Evolutionary conservation across 2,329 filamentous ascomycete species (phyloP).

Genomic region (Monascus ruber): DNA sequence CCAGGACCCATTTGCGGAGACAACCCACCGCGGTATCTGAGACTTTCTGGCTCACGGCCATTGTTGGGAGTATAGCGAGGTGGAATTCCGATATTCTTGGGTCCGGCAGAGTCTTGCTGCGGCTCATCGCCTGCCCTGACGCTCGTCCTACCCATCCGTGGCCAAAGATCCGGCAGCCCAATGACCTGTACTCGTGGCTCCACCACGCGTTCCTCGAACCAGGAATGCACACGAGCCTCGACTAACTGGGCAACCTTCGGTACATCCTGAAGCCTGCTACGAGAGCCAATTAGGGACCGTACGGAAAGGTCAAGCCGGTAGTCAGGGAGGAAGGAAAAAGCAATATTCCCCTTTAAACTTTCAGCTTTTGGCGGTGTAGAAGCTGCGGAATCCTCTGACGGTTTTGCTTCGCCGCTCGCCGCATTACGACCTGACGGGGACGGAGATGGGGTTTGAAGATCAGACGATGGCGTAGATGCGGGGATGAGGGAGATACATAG

Average conservation of each 20-base stretch:
- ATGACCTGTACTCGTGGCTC: conserved; percentile 56
- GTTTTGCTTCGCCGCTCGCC: conserved; percentile 3
- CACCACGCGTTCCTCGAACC: conserved; percentile 57
- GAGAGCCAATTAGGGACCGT: conserved; percentile 51
- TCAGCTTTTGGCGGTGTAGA: conserved; percentile 36
- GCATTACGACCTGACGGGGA: conserved; percentile 17
- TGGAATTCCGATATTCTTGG: conserved; percentile 14
- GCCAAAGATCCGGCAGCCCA: conserved; percentile 51
- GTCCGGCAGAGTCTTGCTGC: conserved; percentile 19
- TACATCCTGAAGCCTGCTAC: conserved; percentile 52
- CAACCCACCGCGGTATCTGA: conserved; percentile 21
- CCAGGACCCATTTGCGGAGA: conserved; percentile 19
- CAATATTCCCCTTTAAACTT: conserved; percentile 70
- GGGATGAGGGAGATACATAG: conserved; percentile 89
- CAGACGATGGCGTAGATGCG: conserved; percentile 30
- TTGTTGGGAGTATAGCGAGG: conserved; percentile 12
- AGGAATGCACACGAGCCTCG: conserved; percentile 52
- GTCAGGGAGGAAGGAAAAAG: conserved; percentile 70
- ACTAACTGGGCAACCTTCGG: conserved; percentile 57
- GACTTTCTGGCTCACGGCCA: conserved; percentile 17
- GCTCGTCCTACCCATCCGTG: conserved; percentile 41
- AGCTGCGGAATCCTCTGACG: conserved; percentile 15
- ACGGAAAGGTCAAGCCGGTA: conserved; percentile 57
- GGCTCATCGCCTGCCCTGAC: conserved; percentile 31
- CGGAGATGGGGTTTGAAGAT: conserved; percentile 22